These are phyloP conservation scores for Piper betle DNA, from an alignment of 164 flowering plant genomes.

Conservation along the genomic window DNA sequence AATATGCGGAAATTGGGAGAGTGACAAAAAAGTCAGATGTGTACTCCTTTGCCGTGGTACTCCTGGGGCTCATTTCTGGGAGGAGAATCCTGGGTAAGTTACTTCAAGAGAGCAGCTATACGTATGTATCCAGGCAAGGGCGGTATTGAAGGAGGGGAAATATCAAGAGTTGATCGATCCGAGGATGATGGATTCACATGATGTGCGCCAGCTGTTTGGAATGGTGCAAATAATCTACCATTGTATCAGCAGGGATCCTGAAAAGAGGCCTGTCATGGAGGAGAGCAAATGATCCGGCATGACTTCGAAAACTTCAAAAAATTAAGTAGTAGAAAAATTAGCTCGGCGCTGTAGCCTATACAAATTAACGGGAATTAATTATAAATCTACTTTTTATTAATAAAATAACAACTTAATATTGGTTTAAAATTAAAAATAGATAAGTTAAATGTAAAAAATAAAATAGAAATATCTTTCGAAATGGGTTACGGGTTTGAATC, in stretches of 20 bases:
- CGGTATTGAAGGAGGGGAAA: constrained; percentile 47
- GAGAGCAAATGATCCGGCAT: no score
- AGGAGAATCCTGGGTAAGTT: constrained; percentile 30
- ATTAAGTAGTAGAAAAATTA: no score
- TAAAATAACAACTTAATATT: no score
- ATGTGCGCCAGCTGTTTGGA: constrained; percentile 57
- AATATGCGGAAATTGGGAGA: constrained; percentile 62
- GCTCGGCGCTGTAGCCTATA: no score
- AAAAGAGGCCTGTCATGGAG: constrained; percentile 36
- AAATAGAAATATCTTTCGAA: no score
- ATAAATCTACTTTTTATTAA: no score
- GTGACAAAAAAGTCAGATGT: constrained; percentile 61
- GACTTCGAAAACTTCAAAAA: no score
- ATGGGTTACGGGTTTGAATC: no score
- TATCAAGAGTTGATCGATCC: constrained; percentile 50
- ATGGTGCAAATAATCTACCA: constrained; percentile 57
- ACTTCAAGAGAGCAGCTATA: constrained; percentile 41
- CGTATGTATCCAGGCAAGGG: constrained; percentile 72
- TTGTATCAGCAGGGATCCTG: constrained; percentile 50
- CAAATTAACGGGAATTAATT: no score
- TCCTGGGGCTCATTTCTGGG: constrained; percentile 57
- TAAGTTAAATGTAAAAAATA: no score
- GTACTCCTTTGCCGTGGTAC: constrained; percentile 58
- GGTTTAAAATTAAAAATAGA: no score
- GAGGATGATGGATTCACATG: constrained; percentile 39